Evolutionary conservation across 768 basidiomycete species (phyloP).

Genomic region (Ramaria rubella): DNA sequence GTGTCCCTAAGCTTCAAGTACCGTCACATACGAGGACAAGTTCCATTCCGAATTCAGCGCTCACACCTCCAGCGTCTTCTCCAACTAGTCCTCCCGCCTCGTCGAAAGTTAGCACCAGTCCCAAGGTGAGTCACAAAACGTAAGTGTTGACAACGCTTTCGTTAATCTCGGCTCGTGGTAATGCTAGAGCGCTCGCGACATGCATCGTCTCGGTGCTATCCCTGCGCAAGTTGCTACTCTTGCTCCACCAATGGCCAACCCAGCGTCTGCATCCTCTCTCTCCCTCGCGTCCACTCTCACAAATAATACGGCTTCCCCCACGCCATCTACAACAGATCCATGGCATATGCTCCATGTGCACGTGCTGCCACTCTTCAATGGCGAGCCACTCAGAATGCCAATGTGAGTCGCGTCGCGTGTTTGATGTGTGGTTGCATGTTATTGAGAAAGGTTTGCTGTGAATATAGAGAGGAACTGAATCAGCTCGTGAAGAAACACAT

Average conservation of each 20-base stretch:
- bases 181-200: conserved; percentile 51
- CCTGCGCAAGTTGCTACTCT: conserved; percentile 36
- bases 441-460: neutral
- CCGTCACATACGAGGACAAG: conserved; percentile 3
- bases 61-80: conserved; percentile 1
- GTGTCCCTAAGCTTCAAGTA: neutral
- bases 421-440: too few relatives aligned
- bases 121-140: neutral
- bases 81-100: neutral
- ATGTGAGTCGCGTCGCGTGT: conserved; percentile 46
- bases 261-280: conserved; percentile 16
- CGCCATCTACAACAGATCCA: conserved; percentile 33
- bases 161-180: neutral
- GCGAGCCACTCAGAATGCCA: conserved; percentile 75
- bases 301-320: conserved; percentile 21
- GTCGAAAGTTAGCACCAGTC: neutral
- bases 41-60: conserved; percentile 5
- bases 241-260: conserved; percentile 16
- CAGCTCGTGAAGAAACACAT: conserved; percentile 74
- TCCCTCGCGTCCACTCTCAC: conserved; percentile 36
- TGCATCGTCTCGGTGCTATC: conserved; percentile 71
- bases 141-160: neutral
- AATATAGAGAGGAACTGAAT: conserved; percentile 80
- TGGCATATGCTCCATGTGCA: conserved; percentile 83
- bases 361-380: conserved; percentile 87